Conservation (phyloP, 2,329 filamentous ascomycete species). For the Sporothrix euskadiensis region DNA sequence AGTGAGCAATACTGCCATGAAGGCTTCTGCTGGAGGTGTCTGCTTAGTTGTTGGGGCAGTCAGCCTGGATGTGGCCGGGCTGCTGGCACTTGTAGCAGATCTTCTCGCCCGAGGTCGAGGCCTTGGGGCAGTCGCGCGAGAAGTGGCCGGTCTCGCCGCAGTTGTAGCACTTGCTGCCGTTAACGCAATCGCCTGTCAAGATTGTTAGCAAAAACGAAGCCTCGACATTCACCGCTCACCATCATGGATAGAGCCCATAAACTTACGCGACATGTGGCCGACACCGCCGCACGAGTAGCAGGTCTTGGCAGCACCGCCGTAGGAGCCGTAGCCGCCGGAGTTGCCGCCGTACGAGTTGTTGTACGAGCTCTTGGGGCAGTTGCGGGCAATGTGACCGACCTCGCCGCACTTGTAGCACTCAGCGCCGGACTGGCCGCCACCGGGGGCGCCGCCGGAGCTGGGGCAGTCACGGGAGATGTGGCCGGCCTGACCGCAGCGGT, state of each 20-base stretch:
- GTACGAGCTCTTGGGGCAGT: conserved; percentile 70
- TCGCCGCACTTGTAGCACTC: conserved; percentile 99
- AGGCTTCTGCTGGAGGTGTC: not conserved
- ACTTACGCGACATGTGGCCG: conserved; percentile 87
- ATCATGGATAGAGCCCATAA: not conserved
- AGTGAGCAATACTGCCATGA: conserved; percentile 28
- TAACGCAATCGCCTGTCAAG: conserved; percentile 76
- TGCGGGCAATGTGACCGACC: conserved; percentile 92
- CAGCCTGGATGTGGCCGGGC: conserved; percentile 85
- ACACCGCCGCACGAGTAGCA: conserved; percentile 88
- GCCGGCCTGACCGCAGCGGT: conserved; percentile 76
- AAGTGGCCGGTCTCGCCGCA: conserved; percentile 92
- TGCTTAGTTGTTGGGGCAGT: conserved; percentile 78
- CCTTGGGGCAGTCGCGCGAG: conserved; percentile 93
- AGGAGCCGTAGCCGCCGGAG: conserved; percentile 43
- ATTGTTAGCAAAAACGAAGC: not conserved
- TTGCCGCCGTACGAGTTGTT: conserved; percentile 51
- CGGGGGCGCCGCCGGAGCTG: conserved; percentile 47
- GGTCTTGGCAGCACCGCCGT: conserved; percentile 60
- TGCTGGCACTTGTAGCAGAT: conserved; percentile 97
- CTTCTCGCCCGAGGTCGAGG: conserved; percentile 82
- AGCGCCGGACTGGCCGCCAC: conserved; percentile 52
- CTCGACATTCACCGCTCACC: no score
- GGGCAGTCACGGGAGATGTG: conserved; percentile 91
- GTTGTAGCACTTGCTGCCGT: conserved; percentile 99